A percentile compares a stretch with the other conserved stretches of the same genome.
phyloP scores from a whole-genome alignment of 1,284 basidiomycete species.

The Ustilago sp. region DNA sequence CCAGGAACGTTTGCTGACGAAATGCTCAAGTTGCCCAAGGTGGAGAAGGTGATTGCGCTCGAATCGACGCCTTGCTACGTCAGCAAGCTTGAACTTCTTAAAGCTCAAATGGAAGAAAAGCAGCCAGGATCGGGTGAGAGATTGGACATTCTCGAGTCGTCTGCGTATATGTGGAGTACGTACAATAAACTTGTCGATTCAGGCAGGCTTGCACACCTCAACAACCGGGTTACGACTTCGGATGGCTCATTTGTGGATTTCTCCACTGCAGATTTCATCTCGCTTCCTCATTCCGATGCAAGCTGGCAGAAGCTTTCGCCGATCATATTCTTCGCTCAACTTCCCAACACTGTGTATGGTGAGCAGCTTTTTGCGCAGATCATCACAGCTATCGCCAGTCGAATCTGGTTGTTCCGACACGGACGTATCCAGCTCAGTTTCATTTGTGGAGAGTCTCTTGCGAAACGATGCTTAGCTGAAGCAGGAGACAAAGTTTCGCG shows the following conservation, averaged over 20 bases:
- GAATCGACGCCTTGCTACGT: constrained; percentile 49
- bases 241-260: constrained; percentile 32
- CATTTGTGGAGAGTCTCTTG: constrained; percentile 61
- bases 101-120: constrained; percentile 16
- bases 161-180: constrained; percentile 56
- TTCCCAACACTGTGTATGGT: constrained; percentile 67
- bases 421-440: constrained; percentile 58
- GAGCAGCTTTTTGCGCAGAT: constrained; percentile 68
- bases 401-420: constrained; percentile 64
- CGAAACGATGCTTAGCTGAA: constrained; percentile 52
- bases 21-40: constrained; percentile 54
- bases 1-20: constrained; percentile 62
- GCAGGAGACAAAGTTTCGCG: constrained; percentile 45
- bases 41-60: constrained; percentile 66
- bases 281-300: constrained; percentile 28
- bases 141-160: constrained; percentile 41
- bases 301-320: constrained; percentile 53
- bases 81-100: constrained; percentile 39
- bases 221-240: constrained; percentile 26
- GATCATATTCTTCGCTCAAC: constrained; percentile 62
- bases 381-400: constrained; percentile 54
- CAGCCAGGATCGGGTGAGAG: constrained; percentile 23
- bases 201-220: constrained; percentile 55
- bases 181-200: constrained; percentile 48
- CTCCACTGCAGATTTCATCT: constrained; percentile 19